Evolutionary conservation across 1,139 yeast species (phyloP), one percentile per base, ranked within the genome.

Genomic region (Kazachstania sp.): DNA sequence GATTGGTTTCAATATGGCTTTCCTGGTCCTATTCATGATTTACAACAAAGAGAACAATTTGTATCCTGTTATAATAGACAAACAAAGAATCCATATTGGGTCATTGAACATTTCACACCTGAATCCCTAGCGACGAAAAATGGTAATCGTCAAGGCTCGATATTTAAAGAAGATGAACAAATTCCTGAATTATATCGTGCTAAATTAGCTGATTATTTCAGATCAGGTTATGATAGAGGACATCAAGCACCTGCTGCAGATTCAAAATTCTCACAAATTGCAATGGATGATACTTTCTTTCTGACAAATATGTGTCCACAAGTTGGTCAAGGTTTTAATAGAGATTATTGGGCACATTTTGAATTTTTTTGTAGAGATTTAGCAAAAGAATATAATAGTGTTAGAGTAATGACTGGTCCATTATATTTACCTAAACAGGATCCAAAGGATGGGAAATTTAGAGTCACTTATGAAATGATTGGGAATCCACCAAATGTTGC

Each of bases 161-260:
- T 83, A 5, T 92, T 92, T 69, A 79, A 72, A 59, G 97, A 92
- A 71, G 97, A 94, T 63, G 94, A 85, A 61, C 60, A 66, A n/a
- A 78, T 94, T 35, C 98, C 98, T 0, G 68, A 69, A 35, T 75
- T 73, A 58, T 92, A 86, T 65, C 74, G 97, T 56, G 88, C 83
- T 3, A 72, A 75, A 49, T 72, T 92, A 50, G 74, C 82, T 52
- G 97, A 94, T 67, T 92, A 84, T 65, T 90, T 90, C 72, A 78
- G 97, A 55, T 83, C 95, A 44, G 99, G 99, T 1, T 92, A 86
- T 66, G 99, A 92, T 64, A 72, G 98, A 54, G 99, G 99, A 2
- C 99, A 92, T 66, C 86, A 86, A 60, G 97, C 96, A 0, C 97
- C 99, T 1, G 98, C 98, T 4, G 98, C 98, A 0, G 86, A 92